Base-by-base conservation (phyloP, 805 yeast genomes). In the Metschnikowia cerradonensis region DNA sequence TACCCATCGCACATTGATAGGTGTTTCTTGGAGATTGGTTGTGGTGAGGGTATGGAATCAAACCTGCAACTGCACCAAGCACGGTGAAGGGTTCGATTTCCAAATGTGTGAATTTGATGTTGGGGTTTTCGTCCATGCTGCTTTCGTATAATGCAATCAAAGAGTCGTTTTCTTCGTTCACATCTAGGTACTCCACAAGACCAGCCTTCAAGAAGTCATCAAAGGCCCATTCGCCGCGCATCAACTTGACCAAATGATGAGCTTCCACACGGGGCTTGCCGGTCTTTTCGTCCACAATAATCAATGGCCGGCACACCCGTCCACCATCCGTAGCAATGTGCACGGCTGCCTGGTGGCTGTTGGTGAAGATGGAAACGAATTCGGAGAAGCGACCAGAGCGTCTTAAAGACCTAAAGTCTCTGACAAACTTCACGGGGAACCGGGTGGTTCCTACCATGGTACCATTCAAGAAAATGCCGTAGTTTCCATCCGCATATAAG, bases 301-400 rank as follows among this genome's bases (percentile, higher is more conserved):
- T 94, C 57, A 92, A 72, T 3, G 99, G 99, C 59, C 99, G 85
- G 78, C 99, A 94, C 63, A 94, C 90, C 70, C 99, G 82, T 45
- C 99, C 99, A 61, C 99, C 99, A 72, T 94, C 99, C 3, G 99
- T 92, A 19, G 99, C 99, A 62, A 94, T 91, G 65, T 94, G 97
- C 42, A 94, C 97, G 0, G 97, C 96, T 45, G 76, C 73, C 63
- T 94, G 98, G 60, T 94, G 97, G 41, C 83, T 77, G 67, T 94
- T 94, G 26, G 90, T 84, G 67, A 89, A 90, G 56, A 94, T 87
- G 26, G 97, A 89, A 53, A 94, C 88, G 63, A 92, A 94, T 52
- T 87, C 96, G 0, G 96, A 88, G 13, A 94, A 77, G 54, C 83
- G 84, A 19, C 97, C 96, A 0, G 86, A 67, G 65, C 99, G 80